Percentiles rank a stretch among this genome's conserved stretches.
phyloP scores from a whole-genome alignment of 192 early-diverging fungal species.

The Allomyces macrogynus region DNA sequence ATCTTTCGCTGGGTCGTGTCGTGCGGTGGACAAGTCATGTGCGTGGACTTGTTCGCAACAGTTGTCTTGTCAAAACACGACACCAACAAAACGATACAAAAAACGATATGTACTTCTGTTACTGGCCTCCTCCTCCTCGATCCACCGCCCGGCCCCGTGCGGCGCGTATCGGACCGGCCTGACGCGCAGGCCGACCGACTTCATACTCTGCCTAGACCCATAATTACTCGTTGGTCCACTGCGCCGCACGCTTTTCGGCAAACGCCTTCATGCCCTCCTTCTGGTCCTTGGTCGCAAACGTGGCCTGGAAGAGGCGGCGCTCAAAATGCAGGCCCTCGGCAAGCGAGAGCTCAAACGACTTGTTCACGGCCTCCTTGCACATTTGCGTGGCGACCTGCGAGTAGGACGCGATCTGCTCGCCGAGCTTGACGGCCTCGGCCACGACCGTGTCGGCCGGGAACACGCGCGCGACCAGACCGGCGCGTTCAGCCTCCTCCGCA shows the following conservation, averaged over 20 bases:
- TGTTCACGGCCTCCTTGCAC: conserved; percentile 92
- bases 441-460: conserved; percentile 69
- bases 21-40: too few species aligned
- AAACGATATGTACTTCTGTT: too few species aligned
- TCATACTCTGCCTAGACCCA: too few species aligned
- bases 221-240: conserved; percentile 68
- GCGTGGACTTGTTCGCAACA: too few species aligned
- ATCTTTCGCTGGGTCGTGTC: too few species aligned
- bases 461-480: conserved; percentile 74
- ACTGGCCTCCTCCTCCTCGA: too few species aligned
- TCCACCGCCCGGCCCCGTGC: too few species aligned
- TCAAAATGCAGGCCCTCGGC: conserved; percentile 72
- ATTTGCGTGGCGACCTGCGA: conserved; percentile 73
- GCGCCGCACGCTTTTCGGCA: conserved; percentile 71
- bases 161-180: too few species aligned
- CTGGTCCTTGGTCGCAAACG: conserved; percentile 82
- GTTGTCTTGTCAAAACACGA: too few species aligned
- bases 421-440: conserved; percentile 76
- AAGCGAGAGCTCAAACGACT: conserved; percentile 71
- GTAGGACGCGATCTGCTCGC: conserved; percentile 63
- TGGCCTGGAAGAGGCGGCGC: conserved; percentile 79
- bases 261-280: conserved; percentile 95
- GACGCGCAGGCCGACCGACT: too few species aligned
- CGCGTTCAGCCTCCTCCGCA: conserved; percentile 66
- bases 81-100: too few species aligned